These are phyloP conservation scores for Lentinula lateritia DNA, from an alignment of 768 basidiomycete genomes.

Conservation along the genomic window DNA sequence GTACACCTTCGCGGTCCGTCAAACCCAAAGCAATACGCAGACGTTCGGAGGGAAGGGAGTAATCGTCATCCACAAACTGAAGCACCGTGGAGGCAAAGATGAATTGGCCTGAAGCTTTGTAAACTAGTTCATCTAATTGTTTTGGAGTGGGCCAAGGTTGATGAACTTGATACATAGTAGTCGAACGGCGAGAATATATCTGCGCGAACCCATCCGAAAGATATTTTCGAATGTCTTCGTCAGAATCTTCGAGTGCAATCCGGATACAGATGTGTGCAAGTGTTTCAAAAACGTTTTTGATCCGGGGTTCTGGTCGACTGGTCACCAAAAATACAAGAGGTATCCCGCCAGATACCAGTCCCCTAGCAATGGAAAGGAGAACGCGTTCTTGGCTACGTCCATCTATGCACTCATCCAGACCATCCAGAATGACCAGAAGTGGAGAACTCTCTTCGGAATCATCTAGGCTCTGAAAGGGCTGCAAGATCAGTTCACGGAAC, in stretches of 20 bases:
- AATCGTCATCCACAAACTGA: conserved; percentile 16
- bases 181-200: background rate
- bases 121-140: background rate
- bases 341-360: background rate
- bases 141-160: background rate
- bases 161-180: background rate
- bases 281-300: background rate
- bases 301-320: background rate
- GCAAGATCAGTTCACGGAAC: background rate
- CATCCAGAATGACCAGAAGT: background rate
- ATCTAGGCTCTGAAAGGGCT: background rate
- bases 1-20: background rate
- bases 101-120: conserved; percentile 17
- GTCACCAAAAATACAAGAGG: background rate
- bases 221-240: background rate
- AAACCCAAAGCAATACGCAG: background rate
- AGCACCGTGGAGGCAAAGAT: conserved; percentile 22
- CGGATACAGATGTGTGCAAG: background rate
- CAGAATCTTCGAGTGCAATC: background rate
- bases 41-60: background rate
- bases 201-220: background rate
- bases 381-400: background rate
- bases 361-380: background rate
- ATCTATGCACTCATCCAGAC: background rate
- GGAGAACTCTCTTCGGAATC: background rate